Conservation (phyloP, 225 moss, liverwort and hornwort species). For the Ulota crispa region DNA sequence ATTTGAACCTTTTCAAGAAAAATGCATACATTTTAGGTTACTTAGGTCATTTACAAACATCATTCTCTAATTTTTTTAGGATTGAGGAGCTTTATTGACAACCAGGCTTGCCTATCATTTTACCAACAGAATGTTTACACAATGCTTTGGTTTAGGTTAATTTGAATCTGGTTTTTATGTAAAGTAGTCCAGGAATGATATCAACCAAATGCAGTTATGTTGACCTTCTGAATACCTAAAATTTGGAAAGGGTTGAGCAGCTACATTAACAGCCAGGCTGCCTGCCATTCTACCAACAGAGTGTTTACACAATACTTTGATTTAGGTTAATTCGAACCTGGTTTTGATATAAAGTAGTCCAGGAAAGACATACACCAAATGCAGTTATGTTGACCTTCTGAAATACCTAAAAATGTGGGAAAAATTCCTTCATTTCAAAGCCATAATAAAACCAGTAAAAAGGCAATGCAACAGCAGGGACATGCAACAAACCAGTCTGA, state of each 20-base stretch:
- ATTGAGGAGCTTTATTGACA: neutral
- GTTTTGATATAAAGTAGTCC: neutral
- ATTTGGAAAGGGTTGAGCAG: neutral
- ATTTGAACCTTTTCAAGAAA: too few species aligned
- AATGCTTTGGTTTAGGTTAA: neutral
- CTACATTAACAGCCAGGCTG: neutral
- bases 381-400: neutral
- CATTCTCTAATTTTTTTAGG: neutral
- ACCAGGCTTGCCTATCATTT: neutral
- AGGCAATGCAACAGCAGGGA: neutral
- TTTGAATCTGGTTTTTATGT: neutral
- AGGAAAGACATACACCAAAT: neutral
- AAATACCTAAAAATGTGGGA: neutral
- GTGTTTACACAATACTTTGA: neutral
- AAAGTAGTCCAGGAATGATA: neutral
- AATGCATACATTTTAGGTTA: too few species aligned
- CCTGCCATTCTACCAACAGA: neutral
- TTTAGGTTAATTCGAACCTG: neutral
- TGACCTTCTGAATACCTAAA: neutral
- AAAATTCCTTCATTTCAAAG: neutral
- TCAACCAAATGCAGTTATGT: neutral
- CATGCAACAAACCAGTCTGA: conserved; percentile 36
- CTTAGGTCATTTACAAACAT: too few species aligned
- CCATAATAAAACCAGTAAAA: neutral
- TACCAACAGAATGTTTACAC: neutral